Conservation (phyloP, 768 basidiomycete genomes). For the Galerina sulciceps region DNA sequence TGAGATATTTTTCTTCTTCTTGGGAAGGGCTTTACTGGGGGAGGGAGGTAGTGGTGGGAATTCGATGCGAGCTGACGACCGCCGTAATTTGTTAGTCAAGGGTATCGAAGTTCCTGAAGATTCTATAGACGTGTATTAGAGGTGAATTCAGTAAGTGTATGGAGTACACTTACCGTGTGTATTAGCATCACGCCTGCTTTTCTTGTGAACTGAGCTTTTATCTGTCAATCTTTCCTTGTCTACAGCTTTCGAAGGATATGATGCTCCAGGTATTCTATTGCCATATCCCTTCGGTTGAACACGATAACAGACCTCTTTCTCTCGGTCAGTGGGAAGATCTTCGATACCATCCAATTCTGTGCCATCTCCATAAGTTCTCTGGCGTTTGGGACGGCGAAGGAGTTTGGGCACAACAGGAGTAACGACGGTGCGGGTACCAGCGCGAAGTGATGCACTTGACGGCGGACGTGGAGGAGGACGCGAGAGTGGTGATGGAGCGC, state of each 20-base stretch:
- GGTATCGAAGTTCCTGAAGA: conserved; percentile 36
- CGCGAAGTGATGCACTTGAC: conserved; percentile 52
- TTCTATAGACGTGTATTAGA: conserved; percentile 20
- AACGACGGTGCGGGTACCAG: conserved; percentile 17
- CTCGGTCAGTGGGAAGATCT: conserved; percentile 84
- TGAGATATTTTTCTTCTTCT: conserved; percentile 58
- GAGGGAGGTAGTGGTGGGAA: conserved; percentile 43
- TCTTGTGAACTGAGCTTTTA: conserved; percentile 63
- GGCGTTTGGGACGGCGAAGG: conserved; percentile 77
- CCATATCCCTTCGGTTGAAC: conserved; percentile 74
- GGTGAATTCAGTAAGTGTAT: background rate
- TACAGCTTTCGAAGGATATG: conserved; percentile 41
- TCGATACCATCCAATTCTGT: conserved; percentile 90
- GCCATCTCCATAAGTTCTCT: conserved; percentile 80
- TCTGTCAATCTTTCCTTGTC: conserved; percentile 39
- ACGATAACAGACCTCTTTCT: conserved; percentile 75
- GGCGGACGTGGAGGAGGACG: conserved; percentile 63
- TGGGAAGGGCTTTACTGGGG: conserved; percentile 37
- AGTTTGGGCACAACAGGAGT: conserved; percentile 61
- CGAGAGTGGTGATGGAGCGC: conserved; percentile 63
- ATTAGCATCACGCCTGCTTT: conserved; percentile 50
- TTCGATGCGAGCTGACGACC: conserved; percentile 59
- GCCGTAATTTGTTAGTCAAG: conserved; percentile 58
- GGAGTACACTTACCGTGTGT: conserved; percentile 43
- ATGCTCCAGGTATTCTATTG: conserved; percentile 63